Base-by-base conservation (phyloP, 371 early-diverging fungal genomes). In the Conidiobolus incongruus region DNA sequence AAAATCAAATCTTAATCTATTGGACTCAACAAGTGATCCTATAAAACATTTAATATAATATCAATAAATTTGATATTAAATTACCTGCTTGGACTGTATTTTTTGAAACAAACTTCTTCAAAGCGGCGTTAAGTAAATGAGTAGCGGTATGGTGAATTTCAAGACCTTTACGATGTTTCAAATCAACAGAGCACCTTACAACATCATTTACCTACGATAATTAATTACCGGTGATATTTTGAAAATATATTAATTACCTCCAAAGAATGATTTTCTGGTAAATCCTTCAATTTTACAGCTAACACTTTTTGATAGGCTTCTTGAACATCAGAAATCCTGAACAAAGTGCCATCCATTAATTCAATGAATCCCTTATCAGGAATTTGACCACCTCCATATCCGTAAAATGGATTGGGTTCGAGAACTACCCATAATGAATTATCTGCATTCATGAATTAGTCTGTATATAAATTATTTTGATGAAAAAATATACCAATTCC, bases 71-170 rank as follows among this genome's bases (percentile, higher is more conserved):
- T 38, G 13, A 42, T 13, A 17, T 29, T 10, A n/a, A 19, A 43
- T 42, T 52, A 52, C 71, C 80, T 23, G 79, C 75, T 59, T 82
- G 82, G 35, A 70, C 63, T 15, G 79, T 71, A 10, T 68, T 58
- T 4, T 60, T 52, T 6, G 70, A 62, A 10, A 78, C 48, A 0
- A 72, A 59, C 31, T 55, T 57, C 44, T 72, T 62, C 38, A 82
- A 54, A 1, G 76, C 79, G 12, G 73, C 71, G 43, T 80, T 72
- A 21, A 82, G 50, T 35, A 80, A 29, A 56, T 82, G 83, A 0
- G 83, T 82, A 2, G 80, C 83, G 4, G 81, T 74, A 41, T 82
- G 83, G 45, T 82, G 83, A 4, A 74, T 59, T 4, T 75, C 75
- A 0, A 62, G 58, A 0, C 75, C 72, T n/a, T 55, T 49, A 11